Base-by-base conservation (phyloP, 2,329 filamentous ascomycete genomes). In the Phaeophleospora eucalypticola region DNA sequence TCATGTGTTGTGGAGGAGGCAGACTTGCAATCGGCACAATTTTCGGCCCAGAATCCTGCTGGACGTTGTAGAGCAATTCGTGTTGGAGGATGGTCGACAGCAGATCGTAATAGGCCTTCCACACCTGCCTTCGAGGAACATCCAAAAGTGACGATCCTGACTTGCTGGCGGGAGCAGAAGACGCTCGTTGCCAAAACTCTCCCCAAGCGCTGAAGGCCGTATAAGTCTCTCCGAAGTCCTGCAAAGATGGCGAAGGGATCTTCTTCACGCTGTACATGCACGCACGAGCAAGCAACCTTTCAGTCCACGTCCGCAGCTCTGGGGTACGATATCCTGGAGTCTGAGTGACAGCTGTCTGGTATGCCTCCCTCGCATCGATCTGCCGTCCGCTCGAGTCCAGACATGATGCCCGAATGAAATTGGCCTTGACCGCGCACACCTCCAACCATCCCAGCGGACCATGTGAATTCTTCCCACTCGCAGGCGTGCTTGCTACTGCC, bases 41-140 rank as follows among this genome's bases (percentile, higher is more conserved):
- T 62, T 36, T 68, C 61, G 53, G 75, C 0, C 73, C 72, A 9
- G 48, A 33, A 9, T 34, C 36, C 7, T 49, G 36, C 4, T 57
- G 51, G 8, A 56, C 41, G 16, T 55, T 57, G 41, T 82, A 87
- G 0, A 82, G 72, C 17, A 87, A 62, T 48, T 82, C 79, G 44
- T 81, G 71, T 58, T 84, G 83, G 4, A 96, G 68, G 29, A 95
- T 80, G n/a, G 75, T 75, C 2, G 89, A 94, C 15, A 96, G 71
- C 1, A 86, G 81, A 36, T 81, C 71, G 64, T 95, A 95, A 66
- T 96, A 96, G 52, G 87, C 81, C 58, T 80, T 83, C 90, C 90
- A 96, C 36, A 95, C 82, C 34, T 81, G 72, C 52, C 86, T 76
- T 53, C 85, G 57, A 8, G 63, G 60, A 33, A 63, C 44, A 42